Percentiles rank a stretch among this genome's conserved stretches.
These are phyloP conservation scores for Anisodus acutangulus DNA, from an alignment of 257 asterid genomes.

Conservation along the genomic window DNA sequence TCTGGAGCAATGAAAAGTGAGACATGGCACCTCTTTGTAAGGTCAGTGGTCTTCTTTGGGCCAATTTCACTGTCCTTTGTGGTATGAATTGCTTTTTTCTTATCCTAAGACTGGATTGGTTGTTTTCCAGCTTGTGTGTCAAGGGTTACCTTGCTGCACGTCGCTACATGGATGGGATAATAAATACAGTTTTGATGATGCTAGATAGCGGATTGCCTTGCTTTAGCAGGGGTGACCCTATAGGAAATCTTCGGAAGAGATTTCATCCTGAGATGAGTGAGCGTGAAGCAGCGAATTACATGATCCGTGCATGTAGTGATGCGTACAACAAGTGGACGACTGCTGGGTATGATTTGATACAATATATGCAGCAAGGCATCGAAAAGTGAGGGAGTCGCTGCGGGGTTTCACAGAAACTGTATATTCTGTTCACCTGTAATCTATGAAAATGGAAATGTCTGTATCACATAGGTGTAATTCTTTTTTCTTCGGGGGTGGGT, in stretches of 20 bases:
- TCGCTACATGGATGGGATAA: conserved; percentile 89
- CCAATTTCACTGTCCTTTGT: neutral
- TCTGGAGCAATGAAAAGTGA: conserved; percentile 98
- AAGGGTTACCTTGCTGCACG: conserved; percentile 99
- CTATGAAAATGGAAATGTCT: conserved; percentile 24
- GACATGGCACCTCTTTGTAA: conserved; percentile 84
- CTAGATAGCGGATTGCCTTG: conserved; percentile 97
- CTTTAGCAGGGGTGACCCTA: conserved; percentile 97
- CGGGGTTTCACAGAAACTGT: neutral
- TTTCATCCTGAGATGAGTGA: conserved; percentile 98
- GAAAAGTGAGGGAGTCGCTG: conserved; percentile 62
- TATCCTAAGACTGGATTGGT: conserved; percentile 25
- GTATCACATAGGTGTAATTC: conserved; percentile 2
- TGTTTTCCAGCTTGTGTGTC: conserved; percentile 76
- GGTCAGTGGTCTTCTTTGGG: conserved; percentile 47
- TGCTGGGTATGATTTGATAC: conserved; percentile 95
- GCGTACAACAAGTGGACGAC: conserved; percentile 99
- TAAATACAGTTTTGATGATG: conserved; percentile 78
- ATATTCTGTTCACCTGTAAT: conserved; percentile 16
- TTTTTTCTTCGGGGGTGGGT: neutral
- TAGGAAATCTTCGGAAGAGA: conserved; percentile 95
- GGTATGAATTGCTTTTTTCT: neutral
- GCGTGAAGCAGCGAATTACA: conserved; percentile 95
- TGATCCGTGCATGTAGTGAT: conserved; percentile 86
- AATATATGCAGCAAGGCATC: conserved; percentile 95